Evolutionary conservation across 2,329 filamentous ascomycete species (phyloP).

Genomic region (Endoconidiophora laricicola): DNA sequence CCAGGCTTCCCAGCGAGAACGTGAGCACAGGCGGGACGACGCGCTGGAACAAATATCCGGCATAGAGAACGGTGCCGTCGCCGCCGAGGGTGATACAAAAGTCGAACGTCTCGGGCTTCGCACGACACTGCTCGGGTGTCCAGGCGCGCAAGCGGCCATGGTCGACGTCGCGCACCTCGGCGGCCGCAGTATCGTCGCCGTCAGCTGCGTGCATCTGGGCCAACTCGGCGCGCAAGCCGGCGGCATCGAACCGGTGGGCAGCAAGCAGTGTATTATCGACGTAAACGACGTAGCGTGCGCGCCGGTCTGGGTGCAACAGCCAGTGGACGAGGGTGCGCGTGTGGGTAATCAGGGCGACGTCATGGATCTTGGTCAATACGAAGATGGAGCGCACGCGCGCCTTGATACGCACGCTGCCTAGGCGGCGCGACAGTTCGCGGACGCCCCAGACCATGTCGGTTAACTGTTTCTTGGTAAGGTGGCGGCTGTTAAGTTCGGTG

Average conservation of each 20-base stretch:
- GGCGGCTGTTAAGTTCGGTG: slow-evolving; percentile 37
- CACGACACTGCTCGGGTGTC: slow-evolving; percentile 61
- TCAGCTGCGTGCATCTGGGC: slow-evolving; percentile 23
- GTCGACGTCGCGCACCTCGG: slow-evolving; percentile 20
- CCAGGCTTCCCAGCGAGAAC: slow-evolving; percentile 79
- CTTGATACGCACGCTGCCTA: slow-evolving; percentile 69
- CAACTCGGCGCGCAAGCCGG: slow-evolving; percentile 50
- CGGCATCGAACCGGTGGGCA: slow-evolving; percentile 56
- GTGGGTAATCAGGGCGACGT: slow-evolving; percentile 59
- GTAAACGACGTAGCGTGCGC: slow-evolving; percentile 59
- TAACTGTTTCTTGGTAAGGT: slow-evolving; percentile 86
- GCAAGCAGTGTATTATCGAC: slow-evolving; percentile 61
- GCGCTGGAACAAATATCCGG: slow-evolving; percentile 91
- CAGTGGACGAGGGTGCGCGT: slow-evolving; percentile 65
- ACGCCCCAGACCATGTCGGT: slow-evolving; percentile 97
- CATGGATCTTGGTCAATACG: slow-evolving; percentile 80
- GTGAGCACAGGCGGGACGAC: slow-evolving; percentile 87
- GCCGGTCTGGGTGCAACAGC: slow-evolving; percentile 56
- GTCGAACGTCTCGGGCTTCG: slow-evolving; percentile 75
- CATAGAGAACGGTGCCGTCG: slow-evolving; percentile 92
- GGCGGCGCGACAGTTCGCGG: slow-evolving; percentile 68
- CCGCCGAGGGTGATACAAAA: slow-evolving; percentile 85
- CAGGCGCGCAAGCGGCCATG: slow-evolving; percentile 56
- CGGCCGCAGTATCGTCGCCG: slow-evolving; percentile 19
- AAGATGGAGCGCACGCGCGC: slow-evolving; percentile 73